phyloP scores from a whole-genome alignment of 768 basidiomycete genomes.

The Candolleomyces eurysporus region DNA sequence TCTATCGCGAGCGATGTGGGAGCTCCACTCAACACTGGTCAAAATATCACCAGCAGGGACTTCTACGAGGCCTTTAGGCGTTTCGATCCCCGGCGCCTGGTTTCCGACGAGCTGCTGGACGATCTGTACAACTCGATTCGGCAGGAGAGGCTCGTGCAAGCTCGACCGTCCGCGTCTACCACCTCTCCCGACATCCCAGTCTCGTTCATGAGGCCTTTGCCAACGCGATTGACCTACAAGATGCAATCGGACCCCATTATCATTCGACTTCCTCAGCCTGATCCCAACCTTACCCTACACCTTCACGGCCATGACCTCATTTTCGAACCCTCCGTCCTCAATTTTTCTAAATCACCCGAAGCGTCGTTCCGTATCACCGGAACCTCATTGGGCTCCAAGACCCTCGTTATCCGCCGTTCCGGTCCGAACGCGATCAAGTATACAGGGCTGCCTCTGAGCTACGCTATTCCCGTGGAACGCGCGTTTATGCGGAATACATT shows the following conservation, averaged over 20 bases:
- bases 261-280: slow-evolving; percentile 80
- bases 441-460: slow-evolving; percentile 76
- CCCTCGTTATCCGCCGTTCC: slow-evolving; percentile 78
- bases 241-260: slow-evolving; percentile 86
- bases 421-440: slow-evolving; percentile 85
- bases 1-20: slow-evolving; percentile 64
- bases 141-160: slow-evolving; percentile 70
- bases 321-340: slow-evolving; percentile 85
- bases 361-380: slow-evolving; percentile 91
- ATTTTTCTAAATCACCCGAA: slow-evolving; percentile 74
- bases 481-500: slow-evolving; percentile 98
- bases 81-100: slow-evolving; percentile 66
- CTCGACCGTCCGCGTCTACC: slow-evolving; percentile 45
- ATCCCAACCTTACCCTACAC: slow-evolving; percentile 79
- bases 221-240: slow-evolving; percentile 81
- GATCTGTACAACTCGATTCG: slow-evolving; percentile 79
- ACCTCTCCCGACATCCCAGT: slow-evolving; percentile 52
- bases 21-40: slow-evolving; percentile 48
- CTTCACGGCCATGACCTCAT: slow-evolving; percentile 83
- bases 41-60: slow-evolving; percentile 67
- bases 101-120: slow-evolving; percentile 73
- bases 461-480: slow-evolving; percentile 77
- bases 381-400: slow-evolving; percentile 77
- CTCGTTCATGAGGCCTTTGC: slow-evolving; percentile 71
- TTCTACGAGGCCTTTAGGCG: slow-evolving; percentile 83